Evolutionary conservation across 2,329 filamentous ascomycete genomes (phyloP), one percentile per base, ranked within the genome.

Genomic region (Claviceps sp.): DNA sequence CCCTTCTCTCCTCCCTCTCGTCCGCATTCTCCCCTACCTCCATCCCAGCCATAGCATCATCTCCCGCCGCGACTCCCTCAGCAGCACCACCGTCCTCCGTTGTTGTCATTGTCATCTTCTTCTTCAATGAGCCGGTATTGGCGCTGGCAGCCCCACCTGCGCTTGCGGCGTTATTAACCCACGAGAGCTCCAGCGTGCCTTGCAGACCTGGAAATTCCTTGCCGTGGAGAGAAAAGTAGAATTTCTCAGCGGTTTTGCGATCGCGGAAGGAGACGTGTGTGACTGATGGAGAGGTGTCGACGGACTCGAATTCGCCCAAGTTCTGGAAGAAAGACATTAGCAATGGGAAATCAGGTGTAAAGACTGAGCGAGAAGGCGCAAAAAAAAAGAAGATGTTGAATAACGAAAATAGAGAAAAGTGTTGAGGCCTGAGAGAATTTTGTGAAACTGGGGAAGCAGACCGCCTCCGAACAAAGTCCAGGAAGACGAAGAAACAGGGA

Each of bases 191-290:
- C 13, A 88, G 71, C 45, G 76, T 77, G 43, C 78, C 81, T 1
- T 74, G 68, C 11, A 87, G 68, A 6, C 80, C 78, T 0, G 82
- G 79, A 42, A 89, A 78, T 20, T 75, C 68, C 44, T 74, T 74
- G 45, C 72, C 72, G 46, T 76, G 63, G n/a, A 80, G 67, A 29
- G 76, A 71, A 59, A 79, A 78, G 68, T 77, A 78, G 59, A 85
- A 83, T 56, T 76, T 81, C 63, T 91, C 86, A 4, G 85, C 86
- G 14, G 83, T 83, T 61, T 79, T 79, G 52, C 82, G 78, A 59
- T 85, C 80, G 52, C 78, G 80, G 62, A 86, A 86, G 5, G 76
- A 77, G 49, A 86, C 75, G 50, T 75, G 68, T 1, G 80, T 78
- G 0, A 66, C 62, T 1, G 65, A 55, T 0, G 73, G 64, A 2